These are phyloP conservation scores for Talaromyces pinophilus DNA, from an alignment of 2,329 filamentous ascomycete species.

Conservation along the genomic window DNA sequence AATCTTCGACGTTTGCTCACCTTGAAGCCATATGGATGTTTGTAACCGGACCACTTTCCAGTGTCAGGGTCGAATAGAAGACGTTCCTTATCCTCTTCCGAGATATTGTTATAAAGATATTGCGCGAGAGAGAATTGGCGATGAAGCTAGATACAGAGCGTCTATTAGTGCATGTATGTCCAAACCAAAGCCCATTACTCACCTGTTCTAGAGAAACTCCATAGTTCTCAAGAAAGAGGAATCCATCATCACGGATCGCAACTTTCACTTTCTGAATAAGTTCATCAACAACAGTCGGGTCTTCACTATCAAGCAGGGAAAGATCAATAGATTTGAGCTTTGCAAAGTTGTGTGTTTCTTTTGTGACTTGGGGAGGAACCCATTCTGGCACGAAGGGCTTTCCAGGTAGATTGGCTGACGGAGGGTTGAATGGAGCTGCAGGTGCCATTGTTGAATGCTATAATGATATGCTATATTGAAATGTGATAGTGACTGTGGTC, in stretches of 20 bases:
- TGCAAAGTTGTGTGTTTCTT: conserved; percentile 49
- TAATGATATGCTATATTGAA: neutral
- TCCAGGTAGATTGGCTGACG: conserved; percentile 37
- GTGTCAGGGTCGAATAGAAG: conserved; percentile 52
- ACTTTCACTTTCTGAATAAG: conserved; percentile 48
- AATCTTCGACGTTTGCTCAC: conserved; percentile 38
- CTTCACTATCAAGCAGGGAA: conserved; percentile 47
- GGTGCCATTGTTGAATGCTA: conserved; percentile 1
- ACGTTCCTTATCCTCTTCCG: conserved; percentile 52
- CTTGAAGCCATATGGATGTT: conserved; percentile 44
- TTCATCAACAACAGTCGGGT: conserved; percentile 45
- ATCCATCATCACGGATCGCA: conserved; percentile 49
- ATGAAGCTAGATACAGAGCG: conserved; percentile 38
- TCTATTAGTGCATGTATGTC: neutral
- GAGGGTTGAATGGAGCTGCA: conserved; percentile 46
- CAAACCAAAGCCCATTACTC: neutral
- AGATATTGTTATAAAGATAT: conserved; percentile 54
- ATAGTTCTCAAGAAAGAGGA: conserved; percentile 54
- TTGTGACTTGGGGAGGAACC: conserved; percentile 49
- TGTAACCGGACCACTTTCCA: conserved; percentile 55
- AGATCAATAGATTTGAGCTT: conserved; percentile 48
- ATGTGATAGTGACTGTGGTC: neutral
- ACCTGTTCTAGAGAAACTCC: conserved; percentile 50
- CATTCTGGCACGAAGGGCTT: conserved; percentile 50
- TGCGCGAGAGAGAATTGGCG: conserved; percentile 55